phyloP scores from a whole-genome alignment of 1,139 yeast genomes.

The Candida albicans region DNA sequence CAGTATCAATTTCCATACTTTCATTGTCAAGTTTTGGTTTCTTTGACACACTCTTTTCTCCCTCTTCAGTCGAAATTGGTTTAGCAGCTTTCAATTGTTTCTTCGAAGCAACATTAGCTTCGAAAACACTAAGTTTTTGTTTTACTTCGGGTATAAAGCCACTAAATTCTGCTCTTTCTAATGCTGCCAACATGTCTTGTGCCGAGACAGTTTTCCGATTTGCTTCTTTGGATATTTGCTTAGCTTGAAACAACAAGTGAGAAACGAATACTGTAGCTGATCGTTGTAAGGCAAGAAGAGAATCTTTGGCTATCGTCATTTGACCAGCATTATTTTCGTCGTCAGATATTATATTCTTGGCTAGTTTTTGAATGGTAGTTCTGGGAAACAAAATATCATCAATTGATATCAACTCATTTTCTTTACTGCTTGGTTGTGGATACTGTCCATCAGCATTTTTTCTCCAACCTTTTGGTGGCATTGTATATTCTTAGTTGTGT shows the following conservation, averaged over 20 bases:
- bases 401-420: constrained; percentile 59
- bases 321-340: constrained; percentile 31
- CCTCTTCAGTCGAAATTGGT: constrained; percentile 13
- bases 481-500: constrained; percentile 17
- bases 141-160: constrained; percentile 56
- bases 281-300: constrained; percentile 64
- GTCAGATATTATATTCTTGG: constrained; percentile 41
- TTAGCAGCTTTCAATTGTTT: constrained; percentile 26
- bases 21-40: constrained; percentile 18
- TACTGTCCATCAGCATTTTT: constrained; percentile 68
- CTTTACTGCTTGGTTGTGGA: constrained; percentile 49
- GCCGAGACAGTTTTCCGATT: constrained; percentile 64
- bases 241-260: constrained; percentile 62
- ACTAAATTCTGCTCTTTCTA: constrained; percentile 55
- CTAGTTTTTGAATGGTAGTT: constrained; percentile 58
- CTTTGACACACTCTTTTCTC: constrained; percentile 16
- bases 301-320: constrained; percentile 60
- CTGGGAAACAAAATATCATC: constrained; percentile 71
- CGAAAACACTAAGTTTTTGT: constrained; percentile 49
- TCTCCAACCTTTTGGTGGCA: constrained; percentile 88
- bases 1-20: constrained; percentile 16
- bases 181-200: constrained; percentile 62
- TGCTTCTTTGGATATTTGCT: constrained; percentile 49
- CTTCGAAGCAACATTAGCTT: constrained; percentile 38
- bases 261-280: constrained; percentile 75